Conservation (phyloP, 345 rosid species). For the Erodium maritimum region DNA sequence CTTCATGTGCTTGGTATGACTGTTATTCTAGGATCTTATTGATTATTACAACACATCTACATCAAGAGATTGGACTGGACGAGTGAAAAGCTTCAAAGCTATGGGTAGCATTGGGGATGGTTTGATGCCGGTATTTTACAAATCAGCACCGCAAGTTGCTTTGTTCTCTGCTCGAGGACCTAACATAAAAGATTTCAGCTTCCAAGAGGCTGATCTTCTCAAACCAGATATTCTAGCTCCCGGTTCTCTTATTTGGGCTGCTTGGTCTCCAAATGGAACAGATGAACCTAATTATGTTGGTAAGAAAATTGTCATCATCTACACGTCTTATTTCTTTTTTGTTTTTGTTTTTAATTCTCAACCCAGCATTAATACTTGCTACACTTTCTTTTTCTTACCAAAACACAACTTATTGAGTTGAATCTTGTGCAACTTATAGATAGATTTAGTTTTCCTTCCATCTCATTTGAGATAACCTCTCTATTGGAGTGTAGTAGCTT, state of each 20-base stretch:
- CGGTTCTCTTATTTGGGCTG: slow-evolving; percentile 96
- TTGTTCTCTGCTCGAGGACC: slow-evolving; percentile 96
- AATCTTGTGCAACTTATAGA: no score
- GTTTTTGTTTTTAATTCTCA: not conserved
- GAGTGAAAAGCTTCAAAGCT: slow-evolving; percentile 77
- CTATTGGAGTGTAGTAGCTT: no score
- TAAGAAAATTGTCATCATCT: slow-evolving; percentile 15
- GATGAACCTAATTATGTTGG: slow-evolving; percentile 85
- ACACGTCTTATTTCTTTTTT: not conserved
- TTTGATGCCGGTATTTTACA: slow-evolving; percentile 80
- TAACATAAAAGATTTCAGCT: slow-evolving; percentile 84
- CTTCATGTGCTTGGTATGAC: not conserved
- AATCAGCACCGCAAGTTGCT: slow-evolving; percentile 98
- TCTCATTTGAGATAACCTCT: no score
- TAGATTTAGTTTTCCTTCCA: no score
- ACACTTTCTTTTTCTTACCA: no score
- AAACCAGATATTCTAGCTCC: slow-evolving; percentile 98
- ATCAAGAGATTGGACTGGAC: slow-evolving; percentile 87
- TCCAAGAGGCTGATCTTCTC: slow-evolving; percentile 94
- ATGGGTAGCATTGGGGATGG: slow-evolving; percentile 90
- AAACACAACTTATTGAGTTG: no score
- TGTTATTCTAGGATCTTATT: slow-evolving; percentile 55
- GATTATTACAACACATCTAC: slow-evolving; percentile 89
- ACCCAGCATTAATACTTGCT: not conserved
- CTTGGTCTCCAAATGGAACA: slow-evolving; percentile 98